Conservation (phyloP, 164 flowering plant species). For the Litsea cubeba region DNA sequence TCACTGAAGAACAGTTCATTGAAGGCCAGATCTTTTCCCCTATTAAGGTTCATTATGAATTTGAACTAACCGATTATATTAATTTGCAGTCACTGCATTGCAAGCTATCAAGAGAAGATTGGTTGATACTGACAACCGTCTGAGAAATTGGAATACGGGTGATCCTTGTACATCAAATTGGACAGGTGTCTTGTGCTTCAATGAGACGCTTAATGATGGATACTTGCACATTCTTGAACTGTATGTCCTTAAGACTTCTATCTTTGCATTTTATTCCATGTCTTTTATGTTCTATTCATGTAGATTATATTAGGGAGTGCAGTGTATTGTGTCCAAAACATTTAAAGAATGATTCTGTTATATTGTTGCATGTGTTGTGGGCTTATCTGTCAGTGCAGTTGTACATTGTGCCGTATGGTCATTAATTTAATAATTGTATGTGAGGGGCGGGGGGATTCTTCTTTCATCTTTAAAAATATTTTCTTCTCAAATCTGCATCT, state of each 20-base stretch:
- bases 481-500: no score
- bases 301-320: no score
- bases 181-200: constrained; percentile 75
- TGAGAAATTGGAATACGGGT: constrained; percentile 54
- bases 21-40: not conserved
- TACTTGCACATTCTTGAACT: constrained; percentile 64
- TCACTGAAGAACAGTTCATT: not conserved
- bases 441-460: no score
- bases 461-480: no score
- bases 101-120: constrained; percentile 39
- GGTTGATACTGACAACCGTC: constrained; percentile 42
- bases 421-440: no score
- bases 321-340: no score
- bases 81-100: constrained; percentile 56
- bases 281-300: no score
- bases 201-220: constrained; percentile 44
- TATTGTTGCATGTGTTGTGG: no score
- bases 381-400: no score
- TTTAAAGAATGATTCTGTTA: no score
- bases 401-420: no score
- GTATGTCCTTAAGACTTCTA: constrained; percentile 33
- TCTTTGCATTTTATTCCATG: not conserved
- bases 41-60: not conserved
- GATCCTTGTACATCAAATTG: constrained; percentile 82
- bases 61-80: not conserved